Evolutionary conservation across 164 flowering plant species (phyloP), one percentile per base, ranked within the genome.

Genomic region (Sextonia rubra): DNA sequence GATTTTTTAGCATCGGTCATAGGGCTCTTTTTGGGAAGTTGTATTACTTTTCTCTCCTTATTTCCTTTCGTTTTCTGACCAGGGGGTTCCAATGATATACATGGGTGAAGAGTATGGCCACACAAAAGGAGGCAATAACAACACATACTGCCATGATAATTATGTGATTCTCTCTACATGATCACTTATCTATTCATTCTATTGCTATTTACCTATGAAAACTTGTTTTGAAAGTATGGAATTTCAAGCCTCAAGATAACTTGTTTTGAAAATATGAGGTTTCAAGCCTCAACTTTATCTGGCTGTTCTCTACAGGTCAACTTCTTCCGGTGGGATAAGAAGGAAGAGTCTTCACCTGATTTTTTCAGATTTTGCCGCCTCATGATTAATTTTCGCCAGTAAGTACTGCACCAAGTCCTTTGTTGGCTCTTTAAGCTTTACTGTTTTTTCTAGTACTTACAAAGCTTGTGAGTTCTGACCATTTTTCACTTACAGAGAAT

Each of bases 71-170:
- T 75, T 61, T 79, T 78, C 67, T 78, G 64, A 70, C 60, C 83
- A 94, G 98, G 98, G 98, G 75, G 92, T 91, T n/a, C 98, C 97
- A 3, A 91, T 94, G 98, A 86, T 92, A 60, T 85, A 82, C 76
- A 94, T 91, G 98, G 98, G 98, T 18, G 98, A 92, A 73, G 98
- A 94, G 80, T 92, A 91, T 77, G 97, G 98, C 47, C 98, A 94
- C 78, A 91, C 97, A 5, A 94, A 94, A 85, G 97, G 97, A 48
- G 98, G 97, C 77, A 94, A 94, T 85, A 94, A 94, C 87, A 94
- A 94, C 72, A 87, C 97, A 18, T 94, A 94, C 81, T 91, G 98
- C 85, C 98, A 90, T 74, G 98, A 94, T 79, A 92, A 89, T 79
- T 85, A 82, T 78, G 98, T 92, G 76, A 82, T 70, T 30, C 66